Conservation (phyloP, 345 rosid species). For the Arabidopsis thaliana region DNA sequence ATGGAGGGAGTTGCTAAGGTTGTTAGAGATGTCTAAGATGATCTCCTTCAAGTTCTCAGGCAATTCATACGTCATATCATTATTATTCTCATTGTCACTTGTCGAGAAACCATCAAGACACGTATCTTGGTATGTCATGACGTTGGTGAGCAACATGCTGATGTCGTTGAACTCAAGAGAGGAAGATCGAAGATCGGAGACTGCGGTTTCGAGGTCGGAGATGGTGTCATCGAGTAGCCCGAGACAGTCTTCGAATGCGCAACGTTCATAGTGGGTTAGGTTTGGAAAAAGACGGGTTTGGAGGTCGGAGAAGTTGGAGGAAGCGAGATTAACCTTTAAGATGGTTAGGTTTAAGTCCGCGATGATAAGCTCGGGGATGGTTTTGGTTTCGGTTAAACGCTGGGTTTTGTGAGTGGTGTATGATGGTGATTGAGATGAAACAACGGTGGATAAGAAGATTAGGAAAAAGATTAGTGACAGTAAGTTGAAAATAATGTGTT, state of each 20-base stretch:
- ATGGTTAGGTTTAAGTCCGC: conserved; percentile 60
- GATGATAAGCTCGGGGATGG: conserved; percentile 54
- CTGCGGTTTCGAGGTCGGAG: conserved; percentile 51
- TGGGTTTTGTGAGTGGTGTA: conserved; percentile 12
- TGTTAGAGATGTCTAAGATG: conserved; percentile 62
- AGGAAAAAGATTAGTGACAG: background rate
- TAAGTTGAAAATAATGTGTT: background rate
- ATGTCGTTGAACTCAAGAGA: conserved; percentile 18
- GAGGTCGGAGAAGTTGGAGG: conserved; percentile 53
- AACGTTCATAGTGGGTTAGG: conserved; percentile 45
- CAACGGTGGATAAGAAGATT: conserved; percentile 16
- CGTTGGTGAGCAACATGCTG: conserved; percentile 68
- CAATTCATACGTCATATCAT: conserved; percentile 20
- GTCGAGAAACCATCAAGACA: conserved; percentile 77
- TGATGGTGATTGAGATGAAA: conserved; percentile 19
- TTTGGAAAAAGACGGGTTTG: conserved; percentile 23
- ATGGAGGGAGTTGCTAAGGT: conserved; percentile 65
- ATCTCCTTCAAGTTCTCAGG: conserved; percentile 52
- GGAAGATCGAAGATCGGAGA: conserved; percentile 50
- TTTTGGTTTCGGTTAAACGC: conserved; percentile 29
- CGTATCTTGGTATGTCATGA: conserved; percentile 91
- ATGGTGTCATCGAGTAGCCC: conserved; percentile 61
- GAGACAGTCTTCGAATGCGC: conserved; percentile 71
- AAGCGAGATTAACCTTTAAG: conserved; percentile 50
- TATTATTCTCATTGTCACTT: conserved; percentile 36